phyloP scores from a whole-genome alignment of 805 yeast species.

The Barnettozyma salicaria region DNA sequence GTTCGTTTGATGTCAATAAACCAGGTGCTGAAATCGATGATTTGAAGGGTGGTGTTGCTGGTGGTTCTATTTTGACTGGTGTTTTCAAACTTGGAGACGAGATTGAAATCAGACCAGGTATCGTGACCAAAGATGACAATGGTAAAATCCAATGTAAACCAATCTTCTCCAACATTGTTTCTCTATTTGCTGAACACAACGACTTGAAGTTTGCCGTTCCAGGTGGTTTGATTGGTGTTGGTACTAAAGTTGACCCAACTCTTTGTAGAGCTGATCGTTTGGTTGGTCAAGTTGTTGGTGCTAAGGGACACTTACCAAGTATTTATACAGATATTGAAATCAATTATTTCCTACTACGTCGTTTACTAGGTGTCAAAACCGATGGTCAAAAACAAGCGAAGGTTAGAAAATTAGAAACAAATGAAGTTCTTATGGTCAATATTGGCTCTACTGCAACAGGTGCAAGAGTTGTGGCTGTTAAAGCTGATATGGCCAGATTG shows the following conservation, averaged over 20 bases:
- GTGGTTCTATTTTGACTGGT: constrained; percentile 97
- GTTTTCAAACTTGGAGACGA: constrained; percentile 96
- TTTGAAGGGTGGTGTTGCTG: constrained; percentile 99
- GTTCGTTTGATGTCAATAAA: constrained; percentile 97
- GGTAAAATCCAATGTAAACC: constrained; percentile 92
- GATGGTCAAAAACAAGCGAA: constrained; percentile 96
- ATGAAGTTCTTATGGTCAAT: constrained; percentile 97
- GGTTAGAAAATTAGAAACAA: constrained; percentile 88
- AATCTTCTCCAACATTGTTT: constrained; percentile 87
- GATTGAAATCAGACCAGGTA: constrained; percentile 98
- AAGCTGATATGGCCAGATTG: constrained; percentile 98
- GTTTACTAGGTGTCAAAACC: constrained; percentile 96
- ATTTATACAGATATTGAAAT: constrained; percentile 97
- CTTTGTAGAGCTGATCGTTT: constrained; percentile 98
- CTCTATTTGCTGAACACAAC: constrained; percentile 95
- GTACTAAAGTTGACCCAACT: constrained; percentile 98
- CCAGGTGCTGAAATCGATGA: constrained; percentile 98
- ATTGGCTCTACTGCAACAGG: constrained; percentile 99
- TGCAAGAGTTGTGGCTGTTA: constrained; percentile 95
- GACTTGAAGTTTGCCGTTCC: constrained; percentile 98
- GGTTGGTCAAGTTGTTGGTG: constrained; percentile 98
- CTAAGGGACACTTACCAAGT: constrained; percentile 91
- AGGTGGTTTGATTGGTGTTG: constrained; percentile 99
- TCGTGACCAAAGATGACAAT: constrained; percentile 89
- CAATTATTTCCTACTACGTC: constrained; percentile 92